A percentile compares a stretch with the other conserved stretches of the same genome.
Evolutionary conservation across 345 rosid species (phyloP).

Genomic region (Murraya koenigii): DNA sequence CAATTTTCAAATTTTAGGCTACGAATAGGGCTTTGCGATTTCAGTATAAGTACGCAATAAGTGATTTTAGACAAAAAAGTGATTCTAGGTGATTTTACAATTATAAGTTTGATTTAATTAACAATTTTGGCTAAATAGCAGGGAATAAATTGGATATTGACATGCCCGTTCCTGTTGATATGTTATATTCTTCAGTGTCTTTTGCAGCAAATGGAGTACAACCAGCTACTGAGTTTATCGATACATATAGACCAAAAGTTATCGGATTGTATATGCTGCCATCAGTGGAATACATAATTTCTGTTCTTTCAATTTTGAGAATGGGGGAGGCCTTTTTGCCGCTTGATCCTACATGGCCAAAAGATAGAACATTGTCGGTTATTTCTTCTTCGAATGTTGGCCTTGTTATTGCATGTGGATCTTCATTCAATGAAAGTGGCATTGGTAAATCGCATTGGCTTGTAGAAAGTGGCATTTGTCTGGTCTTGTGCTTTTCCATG

Average conservation of each 20-base stretch:
- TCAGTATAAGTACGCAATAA: not conserved
- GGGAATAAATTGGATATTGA: constrained; percentile 3
- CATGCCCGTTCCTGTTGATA: not conserved
- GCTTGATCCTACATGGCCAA: constrained; percentile 86
- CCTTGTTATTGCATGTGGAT: constrained; percentile 51
- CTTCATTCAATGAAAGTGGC: constrained; percentile 39
- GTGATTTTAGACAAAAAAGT: not conserved
- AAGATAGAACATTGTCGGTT: constrained; percentile 61
- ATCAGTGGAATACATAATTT: constrained; percentile 74
- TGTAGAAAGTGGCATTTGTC: constrained; percentile 34
- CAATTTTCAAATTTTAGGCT: not conserved
- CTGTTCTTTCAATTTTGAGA: constrained; percentile 76
- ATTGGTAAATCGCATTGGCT: constrained; percentile 46
- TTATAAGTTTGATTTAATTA: not conserved
- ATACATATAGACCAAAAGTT: constrained; percentile 49
- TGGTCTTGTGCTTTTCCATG: constrained; percentile 48
- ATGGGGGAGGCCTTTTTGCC: constrained; percentile 87
- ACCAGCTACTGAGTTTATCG: constrained; percentile 14
- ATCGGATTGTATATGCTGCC: constrained; percentile 71
- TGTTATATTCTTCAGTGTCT: not conserved
- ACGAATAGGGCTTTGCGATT: not conserved
- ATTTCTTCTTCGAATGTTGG: constrained; percentile 46
- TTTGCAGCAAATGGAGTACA: constrained; percentile 2
- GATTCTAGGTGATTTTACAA: not conserved
- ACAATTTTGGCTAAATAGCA: not conserved